Evolutionary conservation across 2,329 filamentous ascomycete genomes (phyloP).

Genomic region (Xylariaceae sp.): DNA sequence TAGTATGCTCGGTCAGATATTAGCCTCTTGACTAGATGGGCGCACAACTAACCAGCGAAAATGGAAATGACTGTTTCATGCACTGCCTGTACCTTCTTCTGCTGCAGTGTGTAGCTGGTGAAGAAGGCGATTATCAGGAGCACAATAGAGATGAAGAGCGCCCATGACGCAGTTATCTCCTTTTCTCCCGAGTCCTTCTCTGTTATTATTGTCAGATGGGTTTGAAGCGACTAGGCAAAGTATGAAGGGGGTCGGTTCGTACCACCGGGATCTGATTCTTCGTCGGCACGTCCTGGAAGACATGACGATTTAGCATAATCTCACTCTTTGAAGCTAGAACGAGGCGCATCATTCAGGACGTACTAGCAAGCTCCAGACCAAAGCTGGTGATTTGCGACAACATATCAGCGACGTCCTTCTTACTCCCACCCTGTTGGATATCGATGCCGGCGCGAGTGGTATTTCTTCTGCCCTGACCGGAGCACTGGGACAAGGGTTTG

Average conservation of each 20-base stretch:
- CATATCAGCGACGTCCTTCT: conserved; percentile 40
- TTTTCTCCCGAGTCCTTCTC: conserved; percentile 84
- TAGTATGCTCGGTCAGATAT: conserved; percentile 43
- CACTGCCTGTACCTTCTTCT: conserved; percentile 95
- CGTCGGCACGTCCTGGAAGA: conserved; percentile 49
- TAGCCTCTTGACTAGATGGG: background rate
- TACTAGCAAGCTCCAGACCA: conserved; percentile 49
- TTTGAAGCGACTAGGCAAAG: conserved; percentile 1
- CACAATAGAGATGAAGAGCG: conserved; percentile 94
- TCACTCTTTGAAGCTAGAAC: background rate
- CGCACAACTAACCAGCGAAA: conserved; percentile 73
- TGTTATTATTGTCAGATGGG: conserved; percentile 45
- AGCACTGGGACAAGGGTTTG: conserved; percentile 31
- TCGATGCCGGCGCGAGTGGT: conserved; percentile 23
- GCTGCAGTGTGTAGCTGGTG: conserved; percentile 94
- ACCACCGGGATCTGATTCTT: conserved; percentile 56
- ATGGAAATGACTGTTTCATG: conserved; percentile 99
- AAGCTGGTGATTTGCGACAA: conserved; percentile 45
- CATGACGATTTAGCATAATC: conserved; percentile 7
- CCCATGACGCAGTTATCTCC: conserved; percentile 96
- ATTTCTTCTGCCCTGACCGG: conserved; percentile 30
- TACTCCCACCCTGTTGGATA: conserved; percentile 28
- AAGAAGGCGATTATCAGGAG: conserved; percentile 94
- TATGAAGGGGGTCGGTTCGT: conserved; percentile 32
- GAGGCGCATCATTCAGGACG: conserved; percentile 29